Evolutionary conservation across 2,329 filamentous ascomycete genomes (phyloP).

Genomic region (Colletotrichum sp.): DNA sequence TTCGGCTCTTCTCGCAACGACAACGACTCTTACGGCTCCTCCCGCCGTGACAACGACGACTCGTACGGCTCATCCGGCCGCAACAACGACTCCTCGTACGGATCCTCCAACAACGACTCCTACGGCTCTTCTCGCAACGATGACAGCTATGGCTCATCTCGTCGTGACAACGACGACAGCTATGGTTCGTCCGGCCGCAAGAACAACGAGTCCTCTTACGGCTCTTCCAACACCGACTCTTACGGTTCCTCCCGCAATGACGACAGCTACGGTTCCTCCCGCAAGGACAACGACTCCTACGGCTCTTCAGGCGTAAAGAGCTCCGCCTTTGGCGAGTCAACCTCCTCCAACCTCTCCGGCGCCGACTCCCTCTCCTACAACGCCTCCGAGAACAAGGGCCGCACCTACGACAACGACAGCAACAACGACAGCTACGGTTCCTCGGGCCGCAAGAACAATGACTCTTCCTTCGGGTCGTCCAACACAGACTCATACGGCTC

Average conservation of each 20-base stretch:
- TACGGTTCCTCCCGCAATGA: slow-evolving; percentile 18
- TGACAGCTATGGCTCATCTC: slow-evolving; percentile 12
- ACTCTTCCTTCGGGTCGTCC: slow-evolving; percentile 13
- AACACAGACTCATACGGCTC: slow-evolving; percentile 11
- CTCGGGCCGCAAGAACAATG: slow-evolving; percentile 18
- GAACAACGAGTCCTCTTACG: slow-evolving; percentile 16
- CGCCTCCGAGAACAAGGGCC: slow-evolving; percentile 23
- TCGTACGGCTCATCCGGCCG: slow-evolving; percentile 13
- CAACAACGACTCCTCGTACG: slow-evolving; percentile 21
- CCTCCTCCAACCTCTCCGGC: slow-evolving; percentile 20
- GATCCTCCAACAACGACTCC: slow-evolving; percentile 23
- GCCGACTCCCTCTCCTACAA: slow-evolving; percentile 24
- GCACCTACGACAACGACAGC: slow-evolving; percentile 17
- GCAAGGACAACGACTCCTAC: slow-evolving; percentile 10
- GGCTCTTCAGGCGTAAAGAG: slow-evolving; percentile 22
- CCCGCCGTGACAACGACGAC: slow-evolving; percentile 17
- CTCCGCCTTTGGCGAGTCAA: background rate
- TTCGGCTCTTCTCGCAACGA: slow-evolving; percentile 22
- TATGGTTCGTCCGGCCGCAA: background rate
- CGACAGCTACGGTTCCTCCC: slow-evolving; percentile 24
- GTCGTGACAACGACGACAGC: slow-evolving; percentile 21
- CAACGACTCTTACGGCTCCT: slow-evolving; percentile 10
- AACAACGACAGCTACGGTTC: slow-evolving; percentile 19
- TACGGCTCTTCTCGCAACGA: slow-evolving; percentile 21
- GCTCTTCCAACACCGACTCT: slow-evolving; percentile 22